These are phyloP conservation scores for Plenodomus biglobosus DNA, from an alignment of 2,329 filamentous ascomycete species.

Conservation along the genomic window DNA sequence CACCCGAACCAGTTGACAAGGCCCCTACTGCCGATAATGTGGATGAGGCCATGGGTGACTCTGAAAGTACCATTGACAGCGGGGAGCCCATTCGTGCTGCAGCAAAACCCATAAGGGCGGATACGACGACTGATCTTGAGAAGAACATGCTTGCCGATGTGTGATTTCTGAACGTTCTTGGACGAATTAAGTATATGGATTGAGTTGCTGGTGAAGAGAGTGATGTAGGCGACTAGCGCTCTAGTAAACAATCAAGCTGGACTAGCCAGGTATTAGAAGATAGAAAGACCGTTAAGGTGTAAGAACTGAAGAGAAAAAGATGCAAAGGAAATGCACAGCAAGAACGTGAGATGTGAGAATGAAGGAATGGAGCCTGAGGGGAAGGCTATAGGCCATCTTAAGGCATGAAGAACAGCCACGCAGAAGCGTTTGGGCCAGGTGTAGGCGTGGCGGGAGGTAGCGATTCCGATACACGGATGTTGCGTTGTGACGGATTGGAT, in stretches of 20 bases:
- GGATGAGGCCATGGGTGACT: constrained; percentile 13
- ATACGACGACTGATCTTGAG: constrained; percentile 34
- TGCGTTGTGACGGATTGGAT: constrained; percentile 41
- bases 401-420: constrained; percentile 38
- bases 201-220: constrained; percentile 25
- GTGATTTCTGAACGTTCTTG: constrained; percentile 7
- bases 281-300: constrained; percentile 26
- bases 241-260: constrained; percentile 30
- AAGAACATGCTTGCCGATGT: constrained; percentile 37
- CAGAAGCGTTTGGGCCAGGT: constrained; percentile 17
- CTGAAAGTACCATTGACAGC: constrained; percentile 24
- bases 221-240: constrained; percentile 44
- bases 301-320: constrained; percentile 31
- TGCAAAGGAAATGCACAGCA: constrained; percentile 34
- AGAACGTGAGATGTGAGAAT: constrained; percentile 34
- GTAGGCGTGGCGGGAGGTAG: constrained; percentile 31
- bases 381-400: constrained; percentile 40
- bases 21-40: constrained; percentile 8
- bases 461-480: constrained; percentile 36
- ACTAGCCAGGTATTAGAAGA: constrained; percentile 44
- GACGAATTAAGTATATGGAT: constrained; percentile 30
- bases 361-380: constrained; percentile 37
- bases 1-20: constrained; percentile 2
- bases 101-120: constrained; percentile 35
- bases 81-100: constrained; percentile 24